Base-by-base conservation (phyloP, 2,329 filamentous ascomycete species). In the Pseudocercospora pini-densiflorae region DNA sequence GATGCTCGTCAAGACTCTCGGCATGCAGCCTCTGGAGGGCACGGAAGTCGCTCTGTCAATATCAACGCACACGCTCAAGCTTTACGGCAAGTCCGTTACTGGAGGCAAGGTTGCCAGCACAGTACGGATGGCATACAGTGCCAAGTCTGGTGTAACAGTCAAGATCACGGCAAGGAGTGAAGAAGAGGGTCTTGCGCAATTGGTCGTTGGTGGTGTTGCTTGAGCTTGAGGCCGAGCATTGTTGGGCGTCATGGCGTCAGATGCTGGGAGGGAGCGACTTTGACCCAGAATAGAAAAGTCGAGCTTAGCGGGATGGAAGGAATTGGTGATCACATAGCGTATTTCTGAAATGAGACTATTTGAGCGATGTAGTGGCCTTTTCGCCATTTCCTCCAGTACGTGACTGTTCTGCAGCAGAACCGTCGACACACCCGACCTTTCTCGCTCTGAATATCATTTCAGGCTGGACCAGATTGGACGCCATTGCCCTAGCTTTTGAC, bases 81-180 rank as follows among this genome's bases (percentile, higher is more conserved):
- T 99, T 40, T 91, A 97, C 79, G 95, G 95, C 78, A 98, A 97
- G 88, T 97, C 93, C 51, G 90, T 98, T 69, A 89, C 88, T 36
- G 95, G 94, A 40, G 95, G 95, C 72, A 90, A 91, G 76, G 94
- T 99, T 16, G 92, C 94, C 63, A 92, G 91, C 67, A 90, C 88
- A 71, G 89, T 98, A 70, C 88, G 93, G 80, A 97, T 99, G 94
- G 95, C 94, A 0, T 97, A 89, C 81, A 96, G 92, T 68, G 89
- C 91, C 75, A 97, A 96, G 86, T 90, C 90, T 59, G 95, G 95
- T 61, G 93, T 98, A 27, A 97, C 95, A 65, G 96, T 94, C 76
- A 98, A 98, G 87, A 93, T 99, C 74, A 92, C 90, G 61, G 92
- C 94, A 68, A 88, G 95, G 77, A 92, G 91, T 79, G 95, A 99